Evolutionary conservation across 805 yeast genomes (phyloP), one percentile per base, ranked within the genome.

Genomic region (Saturnispora ahearnii): DNA sequence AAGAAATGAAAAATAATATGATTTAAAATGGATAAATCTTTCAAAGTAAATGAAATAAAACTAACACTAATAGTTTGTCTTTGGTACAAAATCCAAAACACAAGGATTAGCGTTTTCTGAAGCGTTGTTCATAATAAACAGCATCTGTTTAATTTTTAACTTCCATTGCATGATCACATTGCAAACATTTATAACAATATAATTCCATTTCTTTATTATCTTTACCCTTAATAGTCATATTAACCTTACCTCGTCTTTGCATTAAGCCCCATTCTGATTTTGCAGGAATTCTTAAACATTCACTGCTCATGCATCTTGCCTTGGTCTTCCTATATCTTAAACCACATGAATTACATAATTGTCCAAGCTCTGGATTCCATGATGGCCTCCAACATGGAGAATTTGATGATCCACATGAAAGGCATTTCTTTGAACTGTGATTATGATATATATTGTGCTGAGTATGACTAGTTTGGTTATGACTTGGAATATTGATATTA

Each of bases 361-460:
- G 98, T n/a, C 97, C 98, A 54, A 85, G 88, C 56, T 81, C 73
- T 28, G 81, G 73, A 3, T 91, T 82, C 99, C 99, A 91, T 5
- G 95, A 84, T 1, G 99, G 99, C 62, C 99, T 78, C 99, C 99
- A 91, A 67, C 99, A 91, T 4, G 99, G 99, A 5, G 95, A 86
- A 58, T 86, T 93, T 50, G 82, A 84, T 1, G 93, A 80, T 6
- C 89, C 88, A 68, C 99, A 91, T 5, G 96, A 87, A 29, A 91
- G 81, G 63, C 99, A 91, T 48, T 76, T 77, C 57, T 96, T 74
- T 11, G 68, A 40, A 45, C 55, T 48, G 26, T 45, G 51, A 24
- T 55, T 22, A 56, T 22, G 57, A 49, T 22, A 49, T 36, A 36
- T 36, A 13, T 36, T 36, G 42, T 37, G 53, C 50, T n/a, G 52